Base-by-base conservation (phyloP, 2,329 filamentous ascomycete genomes). In the Claviceps africana region DNA sequence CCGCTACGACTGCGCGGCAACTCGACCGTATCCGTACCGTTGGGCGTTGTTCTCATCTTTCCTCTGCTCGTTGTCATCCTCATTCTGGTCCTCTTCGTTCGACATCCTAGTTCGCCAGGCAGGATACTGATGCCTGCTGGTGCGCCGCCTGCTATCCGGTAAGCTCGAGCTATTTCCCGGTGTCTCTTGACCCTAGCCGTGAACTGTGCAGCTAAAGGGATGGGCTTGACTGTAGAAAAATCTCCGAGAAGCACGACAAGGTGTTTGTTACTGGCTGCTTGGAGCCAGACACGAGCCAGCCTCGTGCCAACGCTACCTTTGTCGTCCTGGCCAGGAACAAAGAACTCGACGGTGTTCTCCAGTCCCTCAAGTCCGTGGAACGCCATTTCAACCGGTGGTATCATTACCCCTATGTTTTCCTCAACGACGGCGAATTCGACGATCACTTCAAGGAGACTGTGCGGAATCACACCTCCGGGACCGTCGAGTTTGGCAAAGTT, bases 371-470 rank as follows among this genome's bases (percentile, higher is more conserved):
- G 73, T 97, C 91, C 44, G 90, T 98, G 59, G 93, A 98, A 73
- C 81, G 93, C 61, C 93, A 98, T 70, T 98, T 98, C 80, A 98
- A 98, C 71, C 82, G 90, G 59, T 98, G 91, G 90, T 98, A 89
- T 67, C 82, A 97, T 69, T 98, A 98, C 67, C 93, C 93, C 28
- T 98, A 97, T 65, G 91, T 97, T 60, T 97, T 98, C 69, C 75
- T 98, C 60, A 98, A 98, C 70, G 91, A 98, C 63, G 93, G 85
- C 57, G 90, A 97, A 53, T 98, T 98, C 78, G 90, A 97, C 69
- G 81, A 88, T 63, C 87, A 83, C 13, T 98, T 98, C 78, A 94
- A 88, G 67, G 85, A 91, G 60, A 84, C 83, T 0, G 81, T 98
- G 53, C 72, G 77, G 63, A 95, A 96, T 64, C 88, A 98, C 70